Percentiles rank a stretch among this genome's conserved stretches.
phyloP scores from a whole-genome alignment of 305 asterid genomes.

The Solanum chacoense region DNA sequence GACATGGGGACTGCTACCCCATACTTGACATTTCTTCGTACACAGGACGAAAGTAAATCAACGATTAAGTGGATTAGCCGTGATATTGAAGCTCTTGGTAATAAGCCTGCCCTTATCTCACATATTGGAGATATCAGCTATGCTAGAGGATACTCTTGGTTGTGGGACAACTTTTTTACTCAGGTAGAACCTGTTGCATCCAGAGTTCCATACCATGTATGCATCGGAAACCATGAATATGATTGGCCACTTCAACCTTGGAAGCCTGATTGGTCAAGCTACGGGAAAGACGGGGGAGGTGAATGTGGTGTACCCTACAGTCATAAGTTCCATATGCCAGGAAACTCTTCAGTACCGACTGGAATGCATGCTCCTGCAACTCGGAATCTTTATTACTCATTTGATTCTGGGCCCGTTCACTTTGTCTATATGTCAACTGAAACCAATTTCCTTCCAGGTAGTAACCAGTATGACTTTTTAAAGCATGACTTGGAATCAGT shows the following conservation, averaged over 20 bases:
- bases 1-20: conserved; percentile 96
- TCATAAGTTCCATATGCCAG: conserved; percentile 84
- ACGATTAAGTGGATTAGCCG: conserved; percentile 79
- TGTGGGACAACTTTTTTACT: conserved; percentile 86
- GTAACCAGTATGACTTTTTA: conserved; percentile 31
- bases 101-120: conserved; percentile 73
- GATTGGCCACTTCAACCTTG: conserved; percentile 92
- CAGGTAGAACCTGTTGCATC: conserved; percentile 82
- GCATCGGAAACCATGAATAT: conserved; percentile 93
- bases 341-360: conserved; percentile 44
- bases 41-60: conserved; percentile 73
- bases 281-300: conserved; percentile 87
- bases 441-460: conserved; percentile 32
- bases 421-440: conserved; percentile 36
- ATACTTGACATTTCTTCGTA: conserved; percentile 54
- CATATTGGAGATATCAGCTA: conserved; percentile 97
- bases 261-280: conserved; percentile 81
- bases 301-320: conserved; percentile 96
- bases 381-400: conserved; percentile 71
- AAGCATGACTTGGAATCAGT: conserved; percentile 34
- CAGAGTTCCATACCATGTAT: conserved; percentile 78
- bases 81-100: conserved; percentile 71
- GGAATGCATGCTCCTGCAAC: conserved; percentile 66
- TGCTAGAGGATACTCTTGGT: conserved; percentile 90
- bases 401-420: conserved; percentile 39